Base-by-base conservation (phyloP, 1,284 basidiomycete species). In the Cryptococcus deneoformans region DNA sequence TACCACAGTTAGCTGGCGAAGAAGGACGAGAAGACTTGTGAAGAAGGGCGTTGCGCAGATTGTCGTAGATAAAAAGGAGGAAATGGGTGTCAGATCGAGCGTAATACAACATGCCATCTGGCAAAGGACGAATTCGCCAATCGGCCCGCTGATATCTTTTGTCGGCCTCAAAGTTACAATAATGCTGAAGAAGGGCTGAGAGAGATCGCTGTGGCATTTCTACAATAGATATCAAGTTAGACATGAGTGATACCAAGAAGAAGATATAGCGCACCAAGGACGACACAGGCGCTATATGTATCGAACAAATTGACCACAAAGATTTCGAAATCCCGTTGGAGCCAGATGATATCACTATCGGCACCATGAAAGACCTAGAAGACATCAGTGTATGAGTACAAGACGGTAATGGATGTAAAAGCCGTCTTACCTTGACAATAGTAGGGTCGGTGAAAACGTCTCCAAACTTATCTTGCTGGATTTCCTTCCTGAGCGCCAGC, bases 71-170 rank as follows among this genome's bases (percentile, higher is more conserved):
- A 78, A 86, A 86, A 20, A 98, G 81, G 2, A 99, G 83, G 77
- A 89, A 96, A 75, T 99, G 95, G 0, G 95, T 99, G 75, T 99
- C 95, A 5, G 90, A 90, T 20, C 93, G 87, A 1, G 95, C 95
- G 72, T 99, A 99, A 55, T 84, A 81, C 36, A 92, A 78, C 93
- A 98, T 96, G 66, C 91, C 91, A 46, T 84, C 77, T 0, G 93
- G 89, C 8, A 99, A 78, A 0, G 95, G 95, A 48, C 90, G 84
- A 66, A 97, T 91, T 34, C 95, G 86, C 95, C 95, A 99, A 76
- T 99, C 95, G 9, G 95, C 95, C 14, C 93, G 81, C 73, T 98
- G 95, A 72, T 94, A 98, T 20, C 90, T 85, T 78, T 99, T 99
- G 79, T 99, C 95, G 0, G 95, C 85, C n/a, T 84, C 83, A 69